Conservation (phyloP, 129 eudicot genomes). For the Arctium lappa region DNA sequence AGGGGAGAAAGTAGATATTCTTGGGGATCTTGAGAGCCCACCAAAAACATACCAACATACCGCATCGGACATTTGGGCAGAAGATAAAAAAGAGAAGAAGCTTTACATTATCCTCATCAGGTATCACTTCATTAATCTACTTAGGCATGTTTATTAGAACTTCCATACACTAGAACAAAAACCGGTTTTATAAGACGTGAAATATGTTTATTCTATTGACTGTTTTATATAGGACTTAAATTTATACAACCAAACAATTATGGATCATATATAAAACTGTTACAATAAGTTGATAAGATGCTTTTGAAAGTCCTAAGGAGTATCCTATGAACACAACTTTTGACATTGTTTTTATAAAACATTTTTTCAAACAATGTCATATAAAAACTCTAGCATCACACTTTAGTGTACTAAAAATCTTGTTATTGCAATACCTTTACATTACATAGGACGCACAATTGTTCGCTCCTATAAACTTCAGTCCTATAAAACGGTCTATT, state of each 20-base stretch:
- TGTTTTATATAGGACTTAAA: neutral
- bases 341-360: neutral
- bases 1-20: constrained; percentile 69
- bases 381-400: neutral
- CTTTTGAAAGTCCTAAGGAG: neutral
- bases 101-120: constrained; percentile 81
- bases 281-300: neutral
- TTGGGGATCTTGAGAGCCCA: constrained; percentile 71
- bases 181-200: neutral
- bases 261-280: neutral
- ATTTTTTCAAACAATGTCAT: neutral
- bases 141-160: neutral
- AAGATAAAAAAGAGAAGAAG: constrained; percentile 76
- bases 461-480: neutral
- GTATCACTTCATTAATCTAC: constrained; percentile 25
- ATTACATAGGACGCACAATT: neutral
- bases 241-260: neutral
- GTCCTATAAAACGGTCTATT: neutral
- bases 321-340: neutral
- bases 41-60: constrained; percentile 51
- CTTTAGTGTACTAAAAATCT: neutral
- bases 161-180: neutral
- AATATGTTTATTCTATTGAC: neutral
- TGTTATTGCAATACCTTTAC: neutral
- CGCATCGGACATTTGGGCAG: constrained; percentile 69